phyloP scores from a whole-genome alignment of 441 rosid species.

The Gossypium davidsonii region DNA sequence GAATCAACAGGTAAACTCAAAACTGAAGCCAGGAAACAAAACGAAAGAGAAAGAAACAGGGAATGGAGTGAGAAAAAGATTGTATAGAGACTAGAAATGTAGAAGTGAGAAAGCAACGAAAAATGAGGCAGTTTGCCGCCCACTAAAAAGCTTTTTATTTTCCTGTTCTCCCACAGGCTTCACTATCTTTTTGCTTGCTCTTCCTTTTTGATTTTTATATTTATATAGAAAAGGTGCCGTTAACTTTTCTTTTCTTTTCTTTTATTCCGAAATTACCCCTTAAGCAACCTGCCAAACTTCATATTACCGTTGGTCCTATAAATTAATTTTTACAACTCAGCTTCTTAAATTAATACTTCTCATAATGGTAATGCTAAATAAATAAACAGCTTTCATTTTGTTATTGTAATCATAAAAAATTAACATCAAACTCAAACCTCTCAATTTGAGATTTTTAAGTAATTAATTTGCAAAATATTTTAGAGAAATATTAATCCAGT shows the following conservation, averaged over 20 bases:
- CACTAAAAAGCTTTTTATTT: constrained; percentile 20
- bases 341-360: not conserved
- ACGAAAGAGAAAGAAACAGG: not conserved
- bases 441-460: too few species aligned
- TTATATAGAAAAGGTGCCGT: constrained; percentile 39
- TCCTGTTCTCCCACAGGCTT: not conserved
- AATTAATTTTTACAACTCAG: not conserved
- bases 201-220: not conserved
- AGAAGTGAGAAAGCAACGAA: constrained; percentile 12
- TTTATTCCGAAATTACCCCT: constrained; percentile 60
- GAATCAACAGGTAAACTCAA: constrained; percentile 10
- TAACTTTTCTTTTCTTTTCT: constrained; percentile 19
- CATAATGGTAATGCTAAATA: not conserved
- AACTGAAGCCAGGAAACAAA: constrained; percentile 3
- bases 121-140: constrained; percentile 36
- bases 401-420: not conserved
- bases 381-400: not conserved
- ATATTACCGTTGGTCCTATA: constrained; percentile 79
- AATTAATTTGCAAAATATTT: too few species aligned
- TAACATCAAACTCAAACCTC: too few species aligned
- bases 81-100: constrained; percentile 5
- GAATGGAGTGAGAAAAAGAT: not conserved
- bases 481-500: not conserved
- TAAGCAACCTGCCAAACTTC: constrained; percentile 54
- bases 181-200: not conserved